These are phyloP conservation scores for Verticillium dahliae DNA, from an alignment of 2,329 filamentous ascomycete species.

Conservation along the genomic window DNA sequence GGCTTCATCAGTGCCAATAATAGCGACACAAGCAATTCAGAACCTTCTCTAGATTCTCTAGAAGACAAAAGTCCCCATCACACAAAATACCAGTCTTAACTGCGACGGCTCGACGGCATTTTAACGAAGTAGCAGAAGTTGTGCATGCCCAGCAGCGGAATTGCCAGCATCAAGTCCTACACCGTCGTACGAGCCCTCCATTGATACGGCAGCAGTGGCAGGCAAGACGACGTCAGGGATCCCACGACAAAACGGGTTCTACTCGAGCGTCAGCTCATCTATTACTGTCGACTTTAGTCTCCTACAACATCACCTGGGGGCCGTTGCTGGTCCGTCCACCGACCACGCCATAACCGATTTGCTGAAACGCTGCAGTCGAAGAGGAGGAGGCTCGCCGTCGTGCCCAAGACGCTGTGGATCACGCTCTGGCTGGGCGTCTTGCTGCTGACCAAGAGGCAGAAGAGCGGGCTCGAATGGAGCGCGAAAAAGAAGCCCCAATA, in stretches of 20 bases:
- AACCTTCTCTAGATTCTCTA: background rate
- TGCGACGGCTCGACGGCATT: background rate
- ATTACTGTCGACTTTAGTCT: background rate
- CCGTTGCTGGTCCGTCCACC: background rate
- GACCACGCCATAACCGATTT: background rate
- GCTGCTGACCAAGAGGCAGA: slow-evolving; percentile 22
- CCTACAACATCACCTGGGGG: too few relatives aligned
- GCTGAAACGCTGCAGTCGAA: slow-evolving; percentile 22
- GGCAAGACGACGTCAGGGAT: background rate
- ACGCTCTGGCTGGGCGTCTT: slow-evolving; percentile 9
- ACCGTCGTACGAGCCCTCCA: background rate
- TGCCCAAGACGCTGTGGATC: slow-evolving; percentile 36
- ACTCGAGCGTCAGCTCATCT: background rate
- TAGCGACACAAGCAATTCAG: background rate
- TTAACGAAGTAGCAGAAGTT: too few relatives aligned
- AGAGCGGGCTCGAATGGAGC: slow-evolving; percentile 13
- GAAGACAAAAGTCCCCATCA: background rate
- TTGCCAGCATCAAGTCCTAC: too few relatives aligned
- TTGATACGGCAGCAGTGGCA: background rate
- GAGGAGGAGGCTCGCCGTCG: slow-evolving; percentile 36
- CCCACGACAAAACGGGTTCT: background rate
- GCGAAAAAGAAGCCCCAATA: slow-evolving; percentile 15
- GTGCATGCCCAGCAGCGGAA: too few relatives aligned
- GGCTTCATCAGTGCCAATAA: background rate
- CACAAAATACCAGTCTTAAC: background rate